Percentiles rank a stretch among this genome's conserved stretches.
These are phyloP conservation scores for Cyberlindnera subsufficiens DNA, from an alignment of 805 yeast species.

Conservation along the genomic window DNA sequence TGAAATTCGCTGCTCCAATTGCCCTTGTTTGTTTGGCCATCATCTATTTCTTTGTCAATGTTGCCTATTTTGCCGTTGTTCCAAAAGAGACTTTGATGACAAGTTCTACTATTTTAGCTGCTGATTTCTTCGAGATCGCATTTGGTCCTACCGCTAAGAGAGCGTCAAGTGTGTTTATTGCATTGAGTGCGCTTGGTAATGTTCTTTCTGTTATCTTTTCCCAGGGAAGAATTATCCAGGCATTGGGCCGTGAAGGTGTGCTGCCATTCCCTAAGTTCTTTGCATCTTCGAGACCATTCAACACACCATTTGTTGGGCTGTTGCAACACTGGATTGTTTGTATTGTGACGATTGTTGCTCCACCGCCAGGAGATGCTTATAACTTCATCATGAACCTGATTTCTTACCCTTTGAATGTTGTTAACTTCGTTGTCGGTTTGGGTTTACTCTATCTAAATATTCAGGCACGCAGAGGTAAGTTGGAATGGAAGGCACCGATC, in stretches of 20 bases:
- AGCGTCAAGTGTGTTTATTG: slow-evolving; percentile 76
- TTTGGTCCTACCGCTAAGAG: slow-evolving; percentile 64
- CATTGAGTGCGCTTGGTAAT: slow-evolving; percentile 76
- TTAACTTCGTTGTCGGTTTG: slow-evolving; percentile 56
- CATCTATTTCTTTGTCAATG: slow-evolving; percentile 68
- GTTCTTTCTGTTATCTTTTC: slow-evolving; percentile 76
- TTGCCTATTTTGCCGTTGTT: slow-evolving; percentile 79
- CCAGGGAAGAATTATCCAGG: slow-evolving; percentile 77
- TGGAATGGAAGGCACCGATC: slow-evolving; percentile 68
- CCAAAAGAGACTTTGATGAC: slow-evolving; percentile 53
- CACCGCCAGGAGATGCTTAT: slow-evolving; percentile 86
- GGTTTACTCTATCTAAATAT: slow-evolving; percentile 58
- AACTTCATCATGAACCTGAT: slow-evolving; percentile 74
- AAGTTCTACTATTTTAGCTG: slow-evolving; percentile 71
- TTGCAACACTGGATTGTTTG: slow-evolving; percentile 75
- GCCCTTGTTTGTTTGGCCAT: slow-evolving; percentile 58
- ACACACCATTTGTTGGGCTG: slow-evolving; percentile 67
- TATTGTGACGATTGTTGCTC: slow-evolving; percentile 66
- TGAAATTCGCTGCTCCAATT: slow-evolving; percentile 68
- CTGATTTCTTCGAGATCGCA: slow-evolving; percentile 65
- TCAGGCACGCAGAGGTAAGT: slow-evolving; percentile 41
- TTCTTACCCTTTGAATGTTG: slow-evolving; percentile 75
- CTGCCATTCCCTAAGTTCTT: slow-evolving; percentile 69
- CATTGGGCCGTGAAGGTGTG: slow-evolving; percentile 76
- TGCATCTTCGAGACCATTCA: slow-evolving; percentile 67